Evolutionary conservation across 176 grass and related monocot species (phyloP), one percentile per base, ranked within the genome.

Genomic region (Saccharum officinarum): DNA sequence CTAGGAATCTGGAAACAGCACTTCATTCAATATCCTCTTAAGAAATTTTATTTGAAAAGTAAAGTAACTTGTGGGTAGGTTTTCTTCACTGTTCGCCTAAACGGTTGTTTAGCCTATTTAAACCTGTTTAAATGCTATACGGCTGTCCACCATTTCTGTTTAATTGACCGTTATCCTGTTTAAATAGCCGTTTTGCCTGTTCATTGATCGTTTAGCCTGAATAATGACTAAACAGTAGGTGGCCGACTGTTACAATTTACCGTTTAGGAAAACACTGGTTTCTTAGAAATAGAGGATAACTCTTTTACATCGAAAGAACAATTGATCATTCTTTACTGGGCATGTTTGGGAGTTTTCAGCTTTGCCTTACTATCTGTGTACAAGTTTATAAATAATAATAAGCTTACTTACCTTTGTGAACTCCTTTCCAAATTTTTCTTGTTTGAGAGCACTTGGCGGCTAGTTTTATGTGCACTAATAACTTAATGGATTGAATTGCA

Each of bases 401-500:
- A 75, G 20, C 63, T 67, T 62, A 40, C 81, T 71, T 61, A 63
- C 7, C 54, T 50, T 81, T 83, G n/a, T 66, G 45, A 40, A 65
- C n/a, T 59, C 47, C 22, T 44, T 68, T 67, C 18, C 30, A 22
- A 36, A 10, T 62, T 76, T 75, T 80, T 68, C 31, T 79, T 85
- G 44, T 26, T 77, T 37, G 11, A 40, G 74, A 77, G 46, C 7
- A 33, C 18, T 54, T 39, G 33, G 31, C 36, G n/a, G 59, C 22
- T 86, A 74, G 72, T 64, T 81, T 72, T 17, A 7, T 63, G 26
- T 83, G 42, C 41, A 37, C 79, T 76, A 73, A 73, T 82, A 84
- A 31, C 7, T 54, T 75, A 68, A 62, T 23, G 79, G 52, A 78
- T 42, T 86, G 76, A 75, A 79, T 42, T 88, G 75, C 60, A 99